Conservation (phyloP, 768 basidiomycete genomes). For the Suillus placidus region DNA sequence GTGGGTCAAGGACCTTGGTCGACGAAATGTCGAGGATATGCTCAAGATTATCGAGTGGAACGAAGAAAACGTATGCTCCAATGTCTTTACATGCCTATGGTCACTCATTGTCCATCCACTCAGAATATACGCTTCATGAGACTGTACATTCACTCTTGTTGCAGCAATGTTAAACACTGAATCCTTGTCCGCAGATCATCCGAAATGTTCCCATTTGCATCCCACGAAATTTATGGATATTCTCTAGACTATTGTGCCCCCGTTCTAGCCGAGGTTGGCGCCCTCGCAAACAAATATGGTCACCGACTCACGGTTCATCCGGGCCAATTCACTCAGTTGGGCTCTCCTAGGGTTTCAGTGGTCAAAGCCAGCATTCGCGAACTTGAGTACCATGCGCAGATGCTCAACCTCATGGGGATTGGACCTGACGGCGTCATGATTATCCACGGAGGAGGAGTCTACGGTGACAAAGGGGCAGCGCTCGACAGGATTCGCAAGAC, state of each 20-base stretch:
- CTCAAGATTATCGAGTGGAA: slow-evolving; percentile 86
- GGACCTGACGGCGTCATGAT: slow-evolving; percentile 88
- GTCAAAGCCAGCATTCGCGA: slow-evolving; percentile 78
- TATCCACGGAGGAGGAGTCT: slow-evolving; percentile 84
- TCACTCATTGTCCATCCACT: not conserved
- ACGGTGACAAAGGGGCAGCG: slow-evolving; percentile 76
- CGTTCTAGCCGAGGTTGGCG: slow-evolving; percentile 58
- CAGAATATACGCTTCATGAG: slow-evolving; percentile 85
- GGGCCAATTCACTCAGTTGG: slow-evolving; percentile 84
- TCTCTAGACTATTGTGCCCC: slow-evolving; percentile 71
- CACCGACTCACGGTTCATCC: slow-evolving; percentile 88
- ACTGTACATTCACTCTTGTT: slow-evolving; percentile 37
- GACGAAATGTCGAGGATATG: slow-evolving; percentile 74
- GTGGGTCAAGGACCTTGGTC: slow-evolving; percentile 79
- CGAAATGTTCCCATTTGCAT: slow-evolving; percentile 93
- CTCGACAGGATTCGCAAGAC: slow-evolving; percentile 73
- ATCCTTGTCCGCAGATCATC: slow-evolving; percentile 52
- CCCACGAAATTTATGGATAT: slow-evolving; percentile 81
- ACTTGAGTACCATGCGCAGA: slow-evolving; percentile 83
- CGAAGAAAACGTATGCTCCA: slow-evolving; percentile 65
- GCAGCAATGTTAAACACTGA: not conserved
- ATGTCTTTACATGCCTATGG: not conserved
- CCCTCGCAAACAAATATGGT: slow-evolving; percentile 66
- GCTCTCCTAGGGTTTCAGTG: slow-evolving; percentile 75
- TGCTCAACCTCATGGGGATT: slow-evolving; percentile 83